Evolutionary conservation across 805 yeast species (phyloP), one percentile per base, ranked within the genome.

Genomic region (Metschnikowia gruessii): DNA sequence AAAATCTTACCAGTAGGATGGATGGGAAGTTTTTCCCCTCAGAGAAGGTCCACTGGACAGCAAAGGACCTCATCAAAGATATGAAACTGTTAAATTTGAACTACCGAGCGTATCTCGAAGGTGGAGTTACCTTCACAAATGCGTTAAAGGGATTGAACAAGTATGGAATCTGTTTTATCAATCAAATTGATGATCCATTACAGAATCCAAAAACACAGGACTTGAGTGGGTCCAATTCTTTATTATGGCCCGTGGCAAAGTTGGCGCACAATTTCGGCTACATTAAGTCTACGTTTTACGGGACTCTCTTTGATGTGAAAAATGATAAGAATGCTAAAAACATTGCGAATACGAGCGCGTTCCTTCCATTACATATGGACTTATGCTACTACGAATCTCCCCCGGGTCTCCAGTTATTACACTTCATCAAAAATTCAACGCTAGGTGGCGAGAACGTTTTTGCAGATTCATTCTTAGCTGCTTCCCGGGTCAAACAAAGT

Each of bases 341-440:
- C 54, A 82, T 86, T 42, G 91, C 91, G 4, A 79, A 83, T 57
- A 82, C 94, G 4, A 71, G 75, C 41, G 73, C 72, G 8, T 77
- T 77, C 54, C 70, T 87, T 34, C 90, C 90, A 2, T 69, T 86
- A 41, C 95, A 86, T 56, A 86, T 84, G 85, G 94, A 87, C 58
- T 70, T 86, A 21, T 71, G 82, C 38, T 86, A 85, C 65, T 81
- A 85, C 58, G 91, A 86, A 60, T 80, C 89, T 10, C 91, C 91
- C 2, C 95, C 95, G 1, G 92, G 92, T 0, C 65, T 86, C 37
- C 91, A 86, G 62, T 61, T 84, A 33, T 69, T 86, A 37, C 94
- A 86, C 55, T 74, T 79, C 43, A 74, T 81, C 31, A 63, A 72
- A 40, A 79, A 80, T 55, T 66, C 76, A 11, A 77, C 83, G 10